These are phyloP conservation scores for Bipolaris zeicola DNA, from an alignment of 2,329 filamentous ascomycete species.

Conservation along the genomic window DNA sequence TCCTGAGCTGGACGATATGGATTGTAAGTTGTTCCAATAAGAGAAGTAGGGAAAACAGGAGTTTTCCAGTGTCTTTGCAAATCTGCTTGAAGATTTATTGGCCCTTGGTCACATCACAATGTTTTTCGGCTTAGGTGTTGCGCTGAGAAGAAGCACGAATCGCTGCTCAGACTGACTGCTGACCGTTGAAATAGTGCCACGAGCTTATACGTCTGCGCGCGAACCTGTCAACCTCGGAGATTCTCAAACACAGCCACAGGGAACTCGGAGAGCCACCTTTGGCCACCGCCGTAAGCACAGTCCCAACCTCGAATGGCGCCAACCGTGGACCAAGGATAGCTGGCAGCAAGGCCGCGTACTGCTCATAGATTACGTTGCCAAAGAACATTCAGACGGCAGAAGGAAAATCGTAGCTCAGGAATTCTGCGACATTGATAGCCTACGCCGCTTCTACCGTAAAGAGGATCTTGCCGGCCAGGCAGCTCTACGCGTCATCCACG, in stretches of 20 bases:
- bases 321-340: conserved; percentile 44
- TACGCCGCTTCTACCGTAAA: conserved; percentile 54
- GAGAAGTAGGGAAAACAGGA: background rate
- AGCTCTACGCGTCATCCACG: conserved; percentile 53
- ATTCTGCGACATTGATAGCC: conserved; percentile 51
- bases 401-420: conserved; percentile 57
- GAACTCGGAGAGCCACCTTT: conserved; percentile 28
- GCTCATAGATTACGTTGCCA: conserved; percentile 57
- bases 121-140: background rate
- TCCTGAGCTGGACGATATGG: conserved; percentile 23
- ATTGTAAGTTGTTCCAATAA: conserved; percentile 14
- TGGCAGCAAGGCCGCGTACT: conserved; percentile 55
- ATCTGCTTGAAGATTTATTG: background rate
- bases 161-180: conserved; percentile 1
- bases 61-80: background rate
- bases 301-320: conserved; percentile 47
- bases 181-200: conserved; percentile 20
- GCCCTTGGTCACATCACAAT: background rate
- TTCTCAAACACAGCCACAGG: conserved; percentile 14
- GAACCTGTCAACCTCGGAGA: conserved; percentile 18
- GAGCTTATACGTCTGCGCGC: conserved; percentile 22
- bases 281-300: conserved; percentile 41
- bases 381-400: conserved; percentile 47
- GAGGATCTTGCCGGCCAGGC: conserved; percentile 43
- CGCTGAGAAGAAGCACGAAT: background rate